Evolutionary conservation across 768 basidiomycete species (phyloP).

Genomic region (Hygrocybe punicea): DNA sequence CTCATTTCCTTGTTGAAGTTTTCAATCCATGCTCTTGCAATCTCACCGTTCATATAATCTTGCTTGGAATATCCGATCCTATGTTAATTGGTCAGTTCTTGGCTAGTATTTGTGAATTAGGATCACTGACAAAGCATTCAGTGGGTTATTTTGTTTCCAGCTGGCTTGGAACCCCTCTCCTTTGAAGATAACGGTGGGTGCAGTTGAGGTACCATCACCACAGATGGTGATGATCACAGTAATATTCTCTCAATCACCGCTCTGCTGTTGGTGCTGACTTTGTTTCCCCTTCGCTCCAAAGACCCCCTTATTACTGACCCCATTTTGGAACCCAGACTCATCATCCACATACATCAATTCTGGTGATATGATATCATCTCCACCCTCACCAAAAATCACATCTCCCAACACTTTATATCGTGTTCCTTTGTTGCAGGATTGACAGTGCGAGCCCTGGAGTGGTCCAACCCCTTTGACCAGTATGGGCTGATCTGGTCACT

Average conservation of each 20-base stretch:
- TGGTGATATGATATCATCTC: not conserved
- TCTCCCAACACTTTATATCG: slow-evolving; percentile 24
- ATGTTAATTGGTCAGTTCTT: not conserved
- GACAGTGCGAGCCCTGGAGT: slow-evolving; percentile 22
- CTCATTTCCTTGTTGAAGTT: slow-evolving; percentile 32
- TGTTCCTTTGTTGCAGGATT: slow-evolving; percentile 27
- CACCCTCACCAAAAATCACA: slow-evolving; percentile 3
- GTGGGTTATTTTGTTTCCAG: slow-evolving; percentile 30
- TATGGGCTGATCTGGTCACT: slow-evolving; percentile 22
- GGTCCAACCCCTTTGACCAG: slow-evolving; percentile 25
- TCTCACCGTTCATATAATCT: slow-evolving; percentile 37
- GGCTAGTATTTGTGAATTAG: not conserved
- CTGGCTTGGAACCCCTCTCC: slow-evolving; percentile 26
- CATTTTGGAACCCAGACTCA: slow-evolving; percentile 16
- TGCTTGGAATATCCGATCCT: slow-evolving; percentile 26
- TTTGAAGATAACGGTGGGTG: slow-evolving; percentile 35
- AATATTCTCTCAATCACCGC: slow-evolving; percentile 36
- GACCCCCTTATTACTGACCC: slow-evolving; percentile 13
- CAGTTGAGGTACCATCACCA: slow-evolving; percentile 31
- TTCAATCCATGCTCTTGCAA: slow-evolving; percentile 37
- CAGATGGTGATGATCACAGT: slow-evolving; percentile 44
- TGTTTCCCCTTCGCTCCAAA: slow-evolving; percentile 14
- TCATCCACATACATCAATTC: slow-evolving; percentile 10
- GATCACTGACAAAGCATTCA: slow-evolving; percentile 20
- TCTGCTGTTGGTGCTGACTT: slow-evolving; percentile 33